Evolutionary conservation across 148 eudicot genomes (phyloP), one percentile per base, ranked within the genome.

Genomic region (Dysphania ambrosioides): DNA sequence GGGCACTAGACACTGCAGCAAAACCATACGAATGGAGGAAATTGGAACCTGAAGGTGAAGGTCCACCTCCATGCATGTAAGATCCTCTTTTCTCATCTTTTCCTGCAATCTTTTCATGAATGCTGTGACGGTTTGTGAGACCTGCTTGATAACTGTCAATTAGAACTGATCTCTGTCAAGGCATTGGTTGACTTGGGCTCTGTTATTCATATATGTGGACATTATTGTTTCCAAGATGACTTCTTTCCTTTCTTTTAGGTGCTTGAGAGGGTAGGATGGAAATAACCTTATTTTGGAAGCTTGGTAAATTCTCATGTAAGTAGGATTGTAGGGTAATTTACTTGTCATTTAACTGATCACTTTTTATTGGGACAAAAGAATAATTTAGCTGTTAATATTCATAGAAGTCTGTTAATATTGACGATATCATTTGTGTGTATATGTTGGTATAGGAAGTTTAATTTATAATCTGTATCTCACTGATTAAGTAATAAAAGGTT

Each of bases 11-110:
- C 82, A 95, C 98, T 65, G 98, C 98, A 65, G 97, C 97, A 58
- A 95, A 95, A 80, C 98, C 98, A 31, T 95, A 95, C 72, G 98
- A 92, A 76, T 95, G 98, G 98, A 83, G 96, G 82, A 95, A 92
- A 82, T 78, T 95, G 84, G 97, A 95, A 82, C 98, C 98, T 70
- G 98, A 95, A 83, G 98, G 98, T 74, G 98, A 95, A 83, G 97
- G 96, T 72, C 98, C 98, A 34, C 96, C 98, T 77, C 93, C 97
- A 47, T 92, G 97, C 96, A 92, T 94, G 97, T 92, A 88, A 87
- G 81, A 80, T 26, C 47, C 59, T 36, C 62, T 63, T 49, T 83
- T 57, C 12, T 38, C 11, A 29, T 72, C 40, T 30, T 36, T 24
- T n/a, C 53, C 36, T 10, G n/a, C 47, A 16, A 29, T 65, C 26